Evolutionary conservation across 1,284 basidiomycete genomes (phyloP).

Genomic region (Lentinus polychrous): DNA sequence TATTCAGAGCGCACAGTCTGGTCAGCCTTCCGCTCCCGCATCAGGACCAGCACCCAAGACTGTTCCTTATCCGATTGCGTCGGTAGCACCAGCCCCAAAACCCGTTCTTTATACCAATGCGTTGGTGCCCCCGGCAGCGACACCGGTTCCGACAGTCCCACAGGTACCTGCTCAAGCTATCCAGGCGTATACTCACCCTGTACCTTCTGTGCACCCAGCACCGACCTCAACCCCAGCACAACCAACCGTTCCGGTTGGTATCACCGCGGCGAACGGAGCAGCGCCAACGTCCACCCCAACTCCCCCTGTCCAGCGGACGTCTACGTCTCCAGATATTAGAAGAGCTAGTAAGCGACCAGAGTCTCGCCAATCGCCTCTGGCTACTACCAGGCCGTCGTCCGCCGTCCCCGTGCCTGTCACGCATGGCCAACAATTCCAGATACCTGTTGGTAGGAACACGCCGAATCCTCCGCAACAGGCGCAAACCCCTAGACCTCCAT

Average conservation of each 20-base stretch:
- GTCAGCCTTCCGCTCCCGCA: slow-evolving; percentile 12
- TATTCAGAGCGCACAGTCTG: slow-evolving; percentile 6
- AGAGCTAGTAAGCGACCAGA: slow-evolving; percentile 3
- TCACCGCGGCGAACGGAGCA: not conserved
- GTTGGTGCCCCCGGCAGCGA: slow-evolving; percentile 8
- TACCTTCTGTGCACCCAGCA: not conserved
- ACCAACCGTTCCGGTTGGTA: not conserved
- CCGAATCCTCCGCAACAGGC: slow-evolving; percentile 7
- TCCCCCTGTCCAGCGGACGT: not conserved
- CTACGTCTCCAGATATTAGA: slow-evolving; percentile 1
- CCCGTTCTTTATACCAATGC: slow-evolving; percentile 12
- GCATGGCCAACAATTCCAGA: slow-evolving; percentile 9
- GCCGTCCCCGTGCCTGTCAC: slow-evolving; percentile 5
- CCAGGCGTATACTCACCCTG: slow-evolving; percentile 8
- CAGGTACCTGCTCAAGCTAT: slow-evolving; percentile 11
- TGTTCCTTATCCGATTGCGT: slow-evolving; percentile 11
- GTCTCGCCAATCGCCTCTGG: slow-evolving; percentile 8
- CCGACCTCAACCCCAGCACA: not conserved
- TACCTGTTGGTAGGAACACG: slow-evolving; percentile 6
- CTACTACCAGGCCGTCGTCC: slow-evolving; percentile 7
- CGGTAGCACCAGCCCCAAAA: slow-evolving; percentile 15
- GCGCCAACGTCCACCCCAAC: not conserved
- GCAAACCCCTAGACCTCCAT: slow-evolving; percentile 10
- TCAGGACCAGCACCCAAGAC: slow-evolving; percentile 17
- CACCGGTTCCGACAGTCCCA: slow-evolving; percentile 14